These are phyloP conservation scores for Geranium incanum DNA, from an alignment of 441 rosid species.

Conservation along the genomic window DNA sequence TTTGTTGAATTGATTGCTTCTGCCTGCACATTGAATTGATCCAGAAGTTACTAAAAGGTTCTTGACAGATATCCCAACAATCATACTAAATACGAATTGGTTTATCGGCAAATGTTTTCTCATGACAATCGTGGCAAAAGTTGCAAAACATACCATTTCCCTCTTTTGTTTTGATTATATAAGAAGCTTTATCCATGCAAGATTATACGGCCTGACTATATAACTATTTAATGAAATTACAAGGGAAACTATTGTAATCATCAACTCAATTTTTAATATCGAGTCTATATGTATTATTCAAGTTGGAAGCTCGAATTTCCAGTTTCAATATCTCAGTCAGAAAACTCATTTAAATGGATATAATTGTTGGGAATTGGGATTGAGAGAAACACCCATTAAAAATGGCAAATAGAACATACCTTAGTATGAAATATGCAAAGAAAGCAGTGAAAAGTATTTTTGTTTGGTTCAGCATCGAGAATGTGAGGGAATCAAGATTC, in stretches of 20 bases:
- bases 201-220: too few species aligned
- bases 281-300: neutral
- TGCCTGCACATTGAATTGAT: slow-evolving; percentile 43
- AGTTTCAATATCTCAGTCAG: neutral
- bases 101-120: too few species aligned
- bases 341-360: neutral
- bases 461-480: slow-evolving; percentile 90
- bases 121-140: too few species aligned
- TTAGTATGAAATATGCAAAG: slow-evolving; percentile 67
- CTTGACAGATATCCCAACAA: neutral
- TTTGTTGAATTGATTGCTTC: slow-evolving; percentile 84
- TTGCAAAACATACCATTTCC: too few species aligned
- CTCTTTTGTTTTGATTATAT: too few species aligned
- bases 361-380: too few species aligned
- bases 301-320: neutral
- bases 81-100: too few species aligned
- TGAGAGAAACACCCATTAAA: neutral
- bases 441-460: slow-evolving; percentile 87
- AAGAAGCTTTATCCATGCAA: too few species aligned
- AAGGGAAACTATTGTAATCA: neutral
- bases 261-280: neutral
- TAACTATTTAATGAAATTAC: too few species aligned
- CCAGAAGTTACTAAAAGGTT: slow-evolving; percentile 17
- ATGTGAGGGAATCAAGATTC: slow-evolving; percentile 88
- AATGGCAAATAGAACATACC: slow-evolving; percentile 35